A percentile compares a stretch with the other conserved stretches of the same genome.
Conservation (phyloP, 176 grass and related monocot species). For the Bolboschoenus planiculmis region DNA sequence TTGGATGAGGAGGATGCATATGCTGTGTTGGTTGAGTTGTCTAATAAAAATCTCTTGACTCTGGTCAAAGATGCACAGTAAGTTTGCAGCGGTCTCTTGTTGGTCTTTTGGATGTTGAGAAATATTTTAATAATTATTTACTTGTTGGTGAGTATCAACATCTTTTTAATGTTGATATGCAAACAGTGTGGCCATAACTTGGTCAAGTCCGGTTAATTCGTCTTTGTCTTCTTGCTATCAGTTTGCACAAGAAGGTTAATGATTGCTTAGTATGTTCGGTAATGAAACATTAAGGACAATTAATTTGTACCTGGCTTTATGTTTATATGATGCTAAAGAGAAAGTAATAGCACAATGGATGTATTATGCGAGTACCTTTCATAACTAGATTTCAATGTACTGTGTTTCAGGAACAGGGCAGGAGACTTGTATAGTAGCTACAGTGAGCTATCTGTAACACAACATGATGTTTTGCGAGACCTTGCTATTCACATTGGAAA, state of each 20-base stretch:
- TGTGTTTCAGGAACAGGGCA: slow-evolving; percentile 58
- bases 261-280: neutral
- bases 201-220: neutral
- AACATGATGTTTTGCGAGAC: slow-evolving; percentile 96
- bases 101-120: neutral
- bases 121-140: neutral
- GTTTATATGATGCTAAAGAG: neutral
- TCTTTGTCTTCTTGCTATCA: neutral
- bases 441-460: slow-evolving; percentile 69
- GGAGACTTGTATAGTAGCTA: slow-evolving; percentile 93
- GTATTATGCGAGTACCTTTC: neutral
- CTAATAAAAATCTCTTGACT: slow-evolving; percentile 80
- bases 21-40: slow-evolving; percentile 68
- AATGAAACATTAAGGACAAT: neutral
- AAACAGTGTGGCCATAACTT: neutral
- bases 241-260: neutral
- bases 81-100: slow-evolving; percentile 10
- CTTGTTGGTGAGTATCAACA: neutral
- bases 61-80: slow-evolving; percentile 97
- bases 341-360: neutral
- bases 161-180: neutral
- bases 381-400: neutral
- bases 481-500: slow-evolving; percentile 79
- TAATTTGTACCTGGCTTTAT: neutral
- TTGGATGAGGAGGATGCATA: slow-evolving; percentile 89